These are phyloP conservation scores for Candida tallmaniae DNA, from an alignment of 805 yeast species.

Conservation along the genomic window DNA sequence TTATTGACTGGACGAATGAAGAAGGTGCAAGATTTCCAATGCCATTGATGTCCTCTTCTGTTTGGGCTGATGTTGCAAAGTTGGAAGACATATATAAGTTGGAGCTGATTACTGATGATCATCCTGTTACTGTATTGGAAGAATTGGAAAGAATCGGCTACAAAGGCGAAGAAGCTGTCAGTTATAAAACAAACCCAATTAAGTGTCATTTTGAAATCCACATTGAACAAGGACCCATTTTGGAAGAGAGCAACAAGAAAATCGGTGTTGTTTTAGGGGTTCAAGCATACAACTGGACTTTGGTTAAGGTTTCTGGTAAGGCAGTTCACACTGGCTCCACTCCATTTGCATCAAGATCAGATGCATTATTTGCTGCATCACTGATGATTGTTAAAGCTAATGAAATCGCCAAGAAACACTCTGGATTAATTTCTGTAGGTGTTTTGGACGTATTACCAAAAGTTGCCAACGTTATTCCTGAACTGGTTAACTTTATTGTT, in stretches of 20 bases:
- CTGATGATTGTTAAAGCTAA: constrained; percentile 52
- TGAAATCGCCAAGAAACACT: constrained; percentile 47
- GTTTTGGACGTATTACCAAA: constrained; percentile 54
- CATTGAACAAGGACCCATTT: constrained; percentile 73
- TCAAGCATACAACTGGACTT: constrained; percentile 64
- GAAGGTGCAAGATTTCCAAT: constrained; percentile 78
- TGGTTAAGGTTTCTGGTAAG: constrained; percentile 52
- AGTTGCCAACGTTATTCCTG: constrained; percentile 66
- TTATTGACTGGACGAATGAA: constrained; percentile 70
- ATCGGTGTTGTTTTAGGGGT: constrained; percentile 66
- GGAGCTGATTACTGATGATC: constrained; percentile 47
- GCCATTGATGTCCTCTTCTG: constrained; percentile 61
- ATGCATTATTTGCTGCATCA: constrained; percentile 57
- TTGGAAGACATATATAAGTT: constrained; percentile 48
- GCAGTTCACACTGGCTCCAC: constrained; percentile 77
- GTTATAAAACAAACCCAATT: constrained; percentile 47
- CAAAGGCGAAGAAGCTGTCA: constrained; percentile 47
- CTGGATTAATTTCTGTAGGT: constrained; percentile 59
- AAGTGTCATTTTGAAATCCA: constrained; percentile 72
- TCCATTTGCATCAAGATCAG: constrained; percentile 56
- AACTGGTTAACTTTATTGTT: constrained; percentile 52
- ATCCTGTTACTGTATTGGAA: constrained; percentile 44
- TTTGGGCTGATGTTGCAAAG: constrained; percentile 54
- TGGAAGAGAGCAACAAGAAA: constrained; percentile 50
- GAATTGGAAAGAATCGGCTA: constrained; percentile 63